Evolutionary conservation across 192 early-diverging fungal genomes (phyloP), one percentile per base, ranked within the genome.

Genomic region (Powellomyces hirtus): DNA sequence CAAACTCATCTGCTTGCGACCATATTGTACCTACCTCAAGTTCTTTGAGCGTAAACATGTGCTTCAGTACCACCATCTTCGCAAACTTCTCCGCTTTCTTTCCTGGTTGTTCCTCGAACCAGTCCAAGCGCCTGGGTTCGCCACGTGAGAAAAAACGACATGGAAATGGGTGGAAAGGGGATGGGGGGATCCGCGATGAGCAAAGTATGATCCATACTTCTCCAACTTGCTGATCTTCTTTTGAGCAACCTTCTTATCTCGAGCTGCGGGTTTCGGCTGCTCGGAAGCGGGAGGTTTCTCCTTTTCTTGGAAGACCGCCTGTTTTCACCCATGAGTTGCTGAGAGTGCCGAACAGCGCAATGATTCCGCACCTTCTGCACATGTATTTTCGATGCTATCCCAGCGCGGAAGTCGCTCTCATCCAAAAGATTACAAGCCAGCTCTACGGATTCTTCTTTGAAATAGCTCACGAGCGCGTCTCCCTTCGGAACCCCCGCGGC

Each of bases 41-140:
- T 75, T 99, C 94, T 38, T 88, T 70, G 18, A 87, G 66, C 3
- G 92, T 92, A 72, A 95, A 99, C 95, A 99, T 97, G 72, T 95
- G 82, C 75, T 96, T 96, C 34, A 99, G 75, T 50, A 99, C 90
- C 10, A 97, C 93, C 34, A 93, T 89, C 52, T 89, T 91, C 46
- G 72, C 74, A 64, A 89, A 89, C 68, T 91, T 87, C 13, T 93
- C 93, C 1, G 86, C 76, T 62, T 74, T 76, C 50, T 91, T 89
- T 34, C 84, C 87, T 35, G 77, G 68, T 38, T 75, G 73, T 13
- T 87, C 86, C 36, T 98, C 95, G 64, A 87, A 83, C 97, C 97
- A 98, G 67, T 92, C 93, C 36, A 98, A 79, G 67, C 93, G 91
- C 66, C 92, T 93, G 77, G 38, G 24, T 52, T 18, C 51, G 24